Conservation (phyloP, 345 rosid genomes). For the Erucastrum elatum region DNA sequence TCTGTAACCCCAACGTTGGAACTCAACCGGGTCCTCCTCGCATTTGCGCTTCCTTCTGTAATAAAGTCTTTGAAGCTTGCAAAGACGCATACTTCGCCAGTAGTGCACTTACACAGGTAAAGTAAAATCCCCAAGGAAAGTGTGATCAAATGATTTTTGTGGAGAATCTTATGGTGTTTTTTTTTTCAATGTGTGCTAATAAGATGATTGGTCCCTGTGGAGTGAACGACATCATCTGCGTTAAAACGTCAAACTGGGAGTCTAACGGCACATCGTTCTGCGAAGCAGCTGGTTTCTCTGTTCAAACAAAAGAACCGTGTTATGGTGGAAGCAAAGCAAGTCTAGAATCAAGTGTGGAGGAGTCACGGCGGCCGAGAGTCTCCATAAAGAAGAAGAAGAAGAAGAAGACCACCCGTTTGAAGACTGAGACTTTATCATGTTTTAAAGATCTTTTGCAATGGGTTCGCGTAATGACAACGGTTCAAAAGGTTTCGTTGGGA, state of each 20-base stretch:
- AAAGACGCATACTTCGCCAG: slow-evolving; percentile 79
- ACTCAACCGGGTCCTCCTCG: slow-evolving; percentile 85
- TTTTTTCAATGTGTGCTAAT: background rate
- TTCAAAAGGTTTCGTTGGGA: slow-evolving; percentile 67
- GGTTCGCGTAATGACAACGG: slow-evolving; percentile 39
- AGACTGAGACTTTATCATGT: slow-evolving; percentile 39
- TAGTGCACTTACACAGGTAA: slow-evolving; percentile 68
- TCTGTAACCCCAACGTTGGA: slow-evolving; percentile 85
- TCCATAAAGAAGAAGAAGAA: background rate
- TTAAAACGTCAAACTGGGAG: slow-evolving; percentile 74
- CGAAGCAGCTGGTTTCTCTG: slow-evolving; percentile 76
- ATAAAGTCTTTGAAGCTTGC: slow-evolving; percentile 76
- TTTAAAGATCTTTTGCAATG: slow-evolving; percentile 43
- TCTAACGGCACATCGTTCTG: slow-evolving; percentile 88
- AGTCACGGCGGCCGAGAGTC: slow-evolving; percentile 67
- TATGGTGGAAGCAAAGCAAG: slow-evolving; percentile 88
- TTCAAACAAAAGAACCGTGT: slow-evolving; percentile 57
- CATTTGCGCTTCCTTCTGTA: slow-evolving; percentile 75
- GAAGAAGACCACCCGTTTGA: slow-evolving; percentile 1
- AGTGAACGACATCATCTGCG: slow-evolving; percentile 66
- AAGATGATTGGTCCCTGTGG: slow-evolving; percentile 65
- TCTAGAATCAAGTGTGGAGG: slow-evolving; percentile 64
- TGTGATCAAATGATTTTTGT: background rate
- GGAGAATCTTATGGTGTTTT: background rate
- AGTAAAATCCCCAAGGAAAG: background rate